Conservation (phyloP, 805 yeast genomes). For the Metschnikowia cerradonensis region DNA sequence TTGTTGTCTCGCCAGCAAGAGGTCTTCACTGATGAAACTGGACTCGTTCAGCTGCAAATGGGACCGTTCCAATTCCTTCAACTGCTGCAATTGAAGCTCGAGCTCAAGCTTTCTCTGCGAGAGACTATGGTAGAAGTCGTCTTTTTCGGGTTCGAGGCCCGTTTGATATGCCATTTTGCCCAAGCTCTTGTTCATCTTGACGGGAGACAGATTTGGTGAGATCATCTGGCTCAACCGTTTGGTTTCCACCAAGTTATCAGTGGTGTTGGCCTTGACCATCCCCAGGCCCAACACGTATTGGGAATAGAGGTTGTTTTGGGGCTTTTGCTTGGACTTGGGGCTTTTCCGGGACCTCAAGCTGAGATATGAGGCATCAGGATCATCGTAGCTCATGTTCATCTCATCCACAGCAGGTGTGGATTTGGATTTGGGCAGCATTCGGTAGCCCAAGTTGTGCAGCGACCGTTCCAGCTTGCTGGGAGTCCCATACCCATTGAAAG, state of each 20-base stretch:
- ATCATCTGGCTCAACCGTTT: slow-evolving; percentile 15
- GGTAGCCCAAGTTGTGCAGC: neutral
- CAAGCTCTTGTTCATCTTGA: slow-evolving; percentile 10
- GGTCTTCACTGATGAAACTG: slow-evolving; percentile 33
- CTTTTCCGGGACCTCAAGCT: slow-evolving; percentile 3
- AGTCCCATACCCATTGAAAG: neutral
- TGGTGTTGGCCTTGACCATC: slow-evolving; percentile 12
- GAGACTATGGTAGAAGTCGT: slow-evolving; percentile 22
- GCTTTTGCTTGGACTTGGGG: neutral
- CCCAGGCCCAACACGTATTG: slow-evolving; percentile 18
- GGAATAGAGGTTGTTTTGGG: slow-evolving; percentile 11
- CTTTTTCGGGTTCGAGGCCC: neutral
- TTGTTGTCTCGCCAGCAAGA: slow-evolving; percentile 25
- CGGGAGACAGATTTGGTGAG: slow-evolving; percentile 21
- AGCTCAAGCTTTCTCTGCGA: slow-evolving; percentile 35
- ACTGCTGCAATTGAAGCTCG: slow-evolving; percentile 35
- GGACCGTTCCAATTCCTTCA: slow-evolving; percentile 27
- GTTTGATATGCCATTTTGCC: neutral
- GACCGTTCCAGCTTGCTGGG: slow-evolving; percentile 11
- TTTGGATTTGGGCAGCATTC: slow-evolving; percentile 7
- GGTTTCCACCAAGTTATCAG: slow-evolving; percentile 11
- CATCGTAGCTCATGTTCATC: slow-evolving; percentile 7
- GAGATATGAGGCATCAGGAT: slow-evolving; percentile 9
- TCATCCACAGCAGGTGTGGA: slow-evolving; percentile 15
- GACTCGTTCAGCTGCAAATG: slow-evolving; percentile 22